Evolutionary conservation across 1,284 basidiomycete species (phyloP).

Genomic region (Cystobasidium sp.): DNA sequence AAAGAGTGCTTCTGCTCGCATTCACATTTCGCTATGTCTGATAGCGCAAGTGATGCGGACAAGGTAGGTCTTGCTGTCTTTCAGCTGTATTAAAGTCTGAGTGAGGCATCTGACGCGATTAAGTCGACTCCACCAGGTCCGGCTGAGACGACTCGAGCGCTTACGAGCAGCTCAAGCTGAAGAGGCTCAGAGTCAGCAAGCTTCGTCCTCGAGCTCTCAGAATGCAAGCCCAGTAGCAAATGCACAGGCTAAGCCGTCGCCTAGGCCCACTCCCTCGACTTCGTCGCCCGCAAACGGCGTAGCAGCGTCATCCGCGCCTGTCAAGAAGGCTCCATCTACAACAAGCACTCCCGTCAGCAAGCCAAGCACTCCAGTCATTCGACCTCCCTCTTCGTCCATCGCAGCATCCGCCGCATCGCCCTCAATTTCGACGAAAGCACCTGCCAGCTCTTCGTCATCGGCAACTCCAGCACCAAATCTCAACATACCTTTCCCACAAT

Average conservation of each 20-base stretch:
- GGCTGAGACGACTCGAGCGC: conserved; percentile 81
- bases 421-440: conserved; percentile 6
- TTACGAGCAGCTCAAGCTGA: conserved; percentile 62
- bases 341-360: background rate
- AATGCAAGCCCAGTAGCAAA: conserved; percentile 42
- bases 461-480: conserved; percentile 5
- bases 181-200: conserved; percentile 53
- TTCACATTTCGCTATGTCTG: conserved; percentile 3
- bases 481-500: conserved; percentile 50
- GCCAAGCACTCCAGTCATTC: background rate
- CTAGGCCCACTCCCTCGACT: conserved; percentile 51
- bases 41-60: conserved; percentile 53
- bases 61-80: conserved; percentile 51
- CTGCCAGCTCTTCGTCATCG: conserved; percentile 24
- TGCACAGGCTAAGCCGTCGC: conserved; percentile 54
- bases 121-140: conserved; percentile 67
- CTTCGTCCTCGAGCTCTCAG: conserved; percentile 53
- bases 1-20: no score
- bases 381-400: background rate
- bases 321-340: background rate
- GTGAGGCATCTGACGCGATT: background rate
- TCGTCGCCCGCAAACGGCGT: conserved; percentile 22
- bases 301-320: conserved; percentile 3
- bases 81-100: background rate
- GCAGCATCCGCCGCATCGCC: conserved; percentile 38